Base-by-base conservation (phyloP, 75 land plant species). In the Picea sitchensis region DNA sequence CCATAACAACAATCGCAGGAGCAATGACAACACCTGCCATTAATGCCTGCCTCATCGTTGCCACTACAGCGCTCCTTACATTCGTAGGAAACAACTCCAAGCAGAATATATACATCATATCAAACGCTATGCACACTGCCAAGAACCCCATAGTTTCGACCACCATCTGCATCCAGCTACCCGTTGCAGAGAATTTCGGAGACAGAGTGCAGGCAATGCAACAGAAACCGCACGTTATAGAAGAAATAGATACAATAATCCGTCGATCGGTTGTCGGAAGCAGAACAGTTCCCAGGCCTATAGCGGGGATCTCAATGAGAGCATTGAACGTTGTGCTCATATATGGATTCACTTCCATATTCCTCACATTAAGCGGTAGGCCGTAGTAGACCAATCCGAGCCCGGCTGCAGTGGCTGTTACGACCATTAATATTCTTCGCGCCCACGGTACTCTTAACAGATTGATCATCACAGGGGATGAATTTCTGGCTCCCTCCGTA, bases 1-100 rank as follows among this genome's bases (percentile, higher is more conserved):
- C 87, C 5, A 83, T 80, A 31, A 90, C 38, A 63, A 81, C 67
- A 34, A 36, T 23, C 38, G 11, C 3, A 30, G 89, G 89, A 9
- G 82, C 69, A 17, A 87, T 38, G 38, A 75, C 87, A 1, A 81
- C 87, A 3, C 90, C 89, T 13, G 78, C 23, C 30, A 85, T 83
- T 38, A 87, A 12, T 59, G 87, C 86, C 82, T 90, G 87, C 78
- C 92, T 76, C 72, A 85, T 81, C 89, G 85, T 85, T 5, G 87
- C 69, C 75, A 85, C n/a, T 58, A 89, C 87, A 21, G 85, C 83
- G 89, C 86, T 90, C 75, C 89, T 75, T 67, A 88, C 90, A 38
- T 84, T 79, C n/a, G 92, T 88, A 2, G 90, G 88, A 56, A 88
- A 91, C 83, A 88, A 76, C 88, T 88, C 90, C 47, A 82, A 51